Conservation (phyloP, 2,329 filamentous ascomycete genomes). For the Cladosporium sphaerospermum region DNA sequence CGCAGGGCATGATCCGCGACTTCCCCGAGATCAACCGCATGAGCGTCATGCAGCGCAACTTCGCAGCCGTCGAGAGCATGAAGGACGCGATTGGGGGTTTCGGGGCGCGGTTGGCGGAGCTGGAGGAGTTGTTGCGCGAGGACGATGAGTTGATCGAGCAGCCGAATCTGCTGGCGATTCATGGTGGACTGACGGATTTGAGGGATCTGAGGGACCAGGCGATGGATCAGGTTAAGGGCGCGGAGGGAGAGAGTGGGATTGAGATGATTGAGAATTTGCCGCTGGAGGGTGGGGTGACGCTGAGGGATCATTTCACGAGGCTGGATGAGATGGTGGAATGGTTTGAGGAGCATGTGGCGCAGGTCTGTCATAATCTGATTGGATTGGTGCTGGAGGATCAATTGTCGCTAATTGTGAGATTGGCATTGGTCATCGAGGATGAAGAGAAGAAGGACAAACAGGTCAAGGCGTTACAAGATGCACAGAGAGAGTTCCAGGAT, state of each 20-base stretch:
- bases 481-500: conserved; percentile 91
- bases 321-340: conserved; percentile 83
- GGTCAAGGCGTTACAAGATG: conserved; percentile 85
- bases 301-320: conserved; percentile 83
- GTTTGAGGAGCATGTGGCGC: conserved; percentile 92
- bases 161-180: conserved; percentile 80
- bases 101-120: conserved; percentile 64
- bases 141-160: conserved; percentile 84
- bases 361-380: conserved; percentile 84
- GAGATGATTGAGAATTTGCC: conserved; percentile 73
- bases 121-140: conserved; percentile 72
- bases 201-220: conserved; percentile 93
- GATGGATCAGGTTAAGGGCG: conserved; percentile 79
- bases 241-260: conserved; percentile 87
- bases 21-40: conserved; percentile 89
- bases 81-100: conserved; percentile 84
- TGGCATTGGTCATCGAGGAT: conserved; percentile 87
- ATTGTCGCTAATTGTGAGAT: conserved; percentile 78
- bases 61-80: conserved; percentile 90
- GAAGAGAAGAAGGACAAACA: conserved; percentile 96
- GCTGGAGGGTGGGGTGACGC: conserved; percentile 63
- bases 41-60: conserved; percentile 93
- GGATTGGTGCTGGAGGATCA: conserved; percentile 81
- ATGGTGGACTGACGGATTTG: conserved; percentile 86
- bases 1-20: conserved; percentile 94